Conservation (phyloP, 495 filamentous ascomycete species). For the Apodospora peruviana region DNA sequence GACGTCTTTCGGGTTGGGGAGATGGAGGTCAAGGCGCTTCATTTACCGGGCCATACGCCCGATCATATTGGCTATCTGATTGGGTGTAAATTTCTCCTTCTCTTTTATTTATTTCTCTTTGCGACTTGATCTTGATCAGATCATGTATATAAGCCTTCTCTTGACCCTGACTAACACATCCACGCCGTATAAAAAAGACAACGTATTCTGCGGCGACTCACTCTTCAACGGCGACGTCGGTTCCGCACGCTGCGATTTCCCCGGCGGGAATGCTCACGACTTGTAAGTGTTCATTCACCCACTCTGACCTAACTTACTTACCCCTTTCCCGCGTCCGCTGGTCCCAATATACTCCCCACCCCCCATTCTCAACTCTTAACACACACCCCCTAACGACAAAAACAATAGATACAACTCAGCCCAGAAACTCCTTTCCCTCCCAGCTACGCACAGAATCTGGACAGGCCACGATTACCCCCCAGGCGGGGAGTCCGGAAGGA, state of each 20-base stretch:
- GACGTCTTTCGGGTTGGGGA: constrained; percentile 46
- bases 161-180: no score
- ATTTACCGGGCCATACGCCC: constrained; percentile 57
- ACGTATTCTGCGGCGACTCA: constrained; percentile 59
- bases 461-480: constrained; percentile 50
- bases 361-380: not conserved
- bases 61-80: constrained; percentile 58
- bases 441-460: constrained; percentile 41
- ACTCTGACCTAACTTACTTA: no score
- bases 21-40: constrained; percentile 40
- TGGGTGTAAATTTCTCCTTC: constrained; percentile 28
- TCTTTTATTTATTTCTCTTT: not conserved
- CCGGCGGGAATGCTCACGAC: constrained; percentile 42
- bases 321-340: no score
- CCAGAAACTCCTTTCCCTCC: constrained; percentile 41
- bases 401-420: constrained; percentile 27
- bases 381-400: not conserved
- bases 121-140: not conserved
- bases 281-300: no score
- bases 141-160: no score
- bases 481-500: constrained; percentile 8
- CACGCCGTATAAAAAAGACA: no score
- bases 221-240: constrained; percentile 56
- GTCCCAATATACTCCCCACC: not conserved
- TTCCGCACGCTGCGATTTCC: constrained; percentile 56